Base-by-base conservation (phyloP, 1,284 basidiomycete species). In the Anthracocystis setariae region DNA sequence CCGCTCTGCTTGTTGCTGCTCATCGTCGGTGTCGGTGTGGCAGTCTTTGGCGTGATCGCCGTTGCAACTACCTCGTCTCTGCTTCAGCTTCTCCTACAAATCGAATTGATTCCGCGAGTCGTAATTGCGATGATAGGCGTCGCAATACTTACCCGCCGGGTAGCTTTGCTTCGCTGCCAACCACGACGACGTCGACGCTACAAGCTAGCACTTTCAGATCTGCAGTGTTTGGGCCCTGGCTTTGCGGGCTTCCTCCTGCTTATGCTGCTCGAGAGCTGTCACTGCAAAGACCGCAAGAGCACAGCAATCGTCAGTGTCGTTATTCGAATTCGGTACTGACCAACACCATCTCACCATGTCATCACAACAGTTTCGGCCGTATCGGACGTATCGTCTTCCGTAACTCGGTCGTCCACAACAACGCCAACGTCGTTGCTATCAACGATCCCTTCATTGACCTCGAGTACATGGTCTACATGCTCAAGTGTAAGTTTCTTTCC, bases 371-470 rank as follows among this genome's bases (percentile, higher is more conserved):
- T 61, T 83, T 80, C 68, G 79, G 74, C 63, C 78, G 78, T 62
- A 81, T 82, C 60, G 81, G 80, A 63, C 78, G 77, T 86, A 96
- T 98, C 84, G 96, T 98, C 77, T 88, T 92, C 86, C 91, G 95
- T 83, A 98, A 98, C 88, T 67, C 75, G 49, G 58, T 74, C 48
- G 51, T 65, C 39, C 74, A 73, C 69, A 67, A 61, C 55, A 69
- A 63, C 46, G 68, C 62, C 61, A 68, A 78, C 54, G 73, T 77
- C 45, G 78, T 81, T 50, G 79, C 80, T 45, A 80, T 74, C 81
- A 85, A 84, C 76, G 84, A 85, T 86, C 93, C 93, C 66, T 97
- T 96, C 90, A 95, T 96, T 81, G 90, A 93, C 85, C 90, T 95
- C 77, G 89, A 91, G 10, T 81, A 82, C 79, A 82, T 82, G 77